Evolutionary conservation across 352 stramenopile genomes (phyloP).

Genomic region (Globisporangium echinulatum): DNA sequence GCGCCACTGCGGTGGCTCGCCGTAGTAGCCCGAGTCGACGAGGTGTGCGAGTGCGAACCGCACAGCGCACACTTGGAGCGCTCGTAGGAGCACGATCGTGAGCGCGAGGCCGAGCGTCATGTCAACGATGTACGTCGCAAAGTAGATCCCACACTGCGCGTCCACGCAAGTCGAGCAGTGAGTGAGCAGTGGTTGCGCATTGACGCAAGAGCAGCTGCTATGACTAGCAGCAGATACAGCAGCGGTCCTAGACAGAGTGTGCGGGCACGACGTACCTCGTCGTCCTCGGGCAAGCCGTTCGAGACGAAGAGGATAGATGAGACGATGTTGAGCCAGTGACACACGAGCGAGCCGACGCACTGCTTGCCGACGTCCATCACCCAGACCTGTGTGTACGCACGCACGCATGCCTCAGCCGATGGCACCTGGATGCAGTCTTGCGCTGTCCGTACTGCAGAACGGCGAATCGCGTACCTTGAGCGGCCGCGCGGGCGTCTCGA

Average conservation of each 20-base stretch:
- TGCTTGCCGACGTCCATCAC: conserved; percentile 68
- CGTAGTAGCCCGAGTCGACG: conserved; percentile 58
- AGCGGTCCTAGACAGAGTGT: too few species aligned
- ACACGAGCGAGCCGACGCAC: conserved; percentile 43
- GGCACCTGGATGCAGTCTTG: too few species aligned
- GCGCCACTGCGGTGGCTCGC: conserved; percentile 43
- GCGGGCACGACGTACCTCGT: conserved; percentile 29
- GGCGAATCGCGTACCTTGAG: conserved; percentile 25
- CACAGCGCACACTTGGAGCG: conserved; percentile 33
- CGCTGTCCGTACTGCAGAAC: too few species aligned
- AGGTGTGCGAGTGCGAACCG: conserved; percentile 27
- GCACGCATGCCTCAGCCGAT: too few species aligned
- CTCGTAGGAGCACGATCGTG: conserved; percentile 36
- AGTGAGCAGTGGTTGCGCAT: not conserved
- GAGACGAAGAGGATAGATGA: conserved; percentile 54
- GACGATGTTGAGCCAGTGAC: conserved; percentile 60
- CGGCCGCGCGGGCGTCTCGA: conserved; percentile 61
- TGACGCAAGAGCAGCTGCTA: not conserved
- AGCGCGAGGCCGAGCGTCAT: conserved; percentile 48
- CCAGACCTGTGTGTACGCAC: conserved; percentile 35
- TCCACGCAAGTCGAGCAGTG: too few species aligned
- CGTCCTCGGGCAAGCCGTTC: conserved; percentile 25
- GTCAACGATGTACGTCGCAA: conserved; percentile 64
- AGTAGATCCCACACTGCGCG: conserved; percentile 64
- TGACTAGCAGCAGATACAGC: not conserved